Percentiles rank a stretch among this genome's conserved stretches.
Evolutionary conservation across 2,329 filamentous ascomycete genomes (phyloP).

Genomic region (Arthroderma sp.): DNA sequence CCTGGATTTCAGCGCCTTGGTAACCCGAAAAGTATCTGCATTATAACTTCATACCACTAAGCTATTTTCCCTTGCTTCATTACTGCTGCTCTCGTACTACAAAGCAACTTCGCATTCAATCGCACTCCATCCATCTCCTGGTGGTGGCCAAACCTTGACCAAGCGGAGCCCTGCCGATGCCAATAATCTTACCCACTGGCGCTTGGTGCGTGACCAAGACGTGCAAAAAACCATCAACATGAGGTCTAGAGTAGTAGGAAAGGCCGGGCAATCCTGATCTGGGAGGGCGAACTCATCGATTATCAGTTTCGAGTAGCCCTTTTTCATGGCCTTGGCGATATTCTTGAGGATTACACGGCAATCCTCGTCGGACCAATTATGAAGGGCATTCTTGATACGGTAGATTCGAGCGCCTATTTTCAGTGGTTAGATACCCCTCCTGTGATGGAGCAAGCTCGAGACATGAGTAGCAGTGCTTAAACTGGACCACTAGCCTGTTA

Average conservation of each 20-base stretch:
- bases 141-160: constrained; percentile 15
- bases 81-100: no score
- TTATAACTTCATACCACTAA: no score
- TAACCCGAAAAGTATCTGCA: no score
- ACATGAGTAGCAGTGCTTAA: no score
- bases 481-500: constrained; percentile 23
- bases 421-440: neutral
- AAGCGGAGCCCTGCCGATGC: constrained; percentile 21
- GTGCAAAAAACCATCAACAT: constrained; percentile 26
- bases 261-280: constrained; percentile 16
- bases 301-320: constrained; percentile 26
- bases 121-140: constrained; percentile 3
- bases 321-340: constrained; percentile 13
- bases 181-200: constrained; percentile 21
- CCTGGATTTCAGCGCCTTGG: no score
- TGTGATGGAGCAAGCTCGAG: neutral
- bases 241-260: constrained; percentile 21
- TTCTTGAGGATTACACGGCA: constrained; percentile 21
- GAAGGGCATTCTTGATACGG: constrained; percentile 22
- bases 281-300: constrained; percentile 29
- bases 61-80: no score
- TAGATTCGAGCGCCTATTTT: constrained; percentile 23
- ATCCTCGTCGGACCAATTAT: constrained; percentile 23
- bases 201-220: constrained; percentile 23
- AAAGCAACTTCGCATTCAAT: neutral